Evolutionary conservation across 2,329 filamentous ascomycete genomes (phyloP), one percentile per base, ranked within the genome.

Genomic region (Coniochaeta sp.): DNA sequence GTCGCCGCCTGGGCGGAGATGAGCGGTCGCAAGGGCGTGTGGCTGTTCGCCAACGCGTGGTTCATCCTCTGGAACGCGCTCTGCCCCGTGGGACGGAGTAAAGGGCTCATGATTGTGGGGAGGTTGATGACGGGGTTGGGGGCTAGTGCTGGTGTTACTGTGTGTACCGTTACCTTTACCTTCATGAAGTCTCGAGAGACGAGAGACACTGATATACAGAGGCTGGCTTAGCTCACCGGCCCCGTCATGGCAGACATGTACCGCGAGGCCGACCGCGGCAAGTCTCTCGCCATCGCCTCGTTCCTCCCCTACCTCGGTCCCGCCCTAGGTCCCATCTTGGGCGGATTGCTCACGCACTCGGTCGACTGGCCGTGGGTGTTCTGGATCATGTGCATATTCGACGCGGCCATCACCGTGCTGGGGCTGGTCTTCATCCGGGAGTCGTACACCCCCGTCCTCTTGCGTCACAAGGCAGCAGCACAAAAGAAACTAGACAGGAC

Each of bases 361-460:
- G 77, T 79, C 3, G 76, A 75, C 4, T 89, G 85, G 86, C 75
- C 80, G 27, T 89, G 85, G 85, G 77, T 82, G 1, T 89, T 89
- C 67, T 87, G 78, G 68, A 72, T 82, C 1, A 81, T 82, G 2
- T 79, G 79, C 2, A 84, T 87, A 45, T 61, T 66, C 50, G 78
- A 81, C 49, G 78, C 71, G 0, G 52, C 78, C 4, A 75, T 86
- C 28, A 77, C 83, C 53, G 32, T 79, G 2, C 62, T 77, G 10
- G 83, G 63, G 0, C 27, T 81, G 3, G 60, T 86, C 30, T 72
- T 85, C 59, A 75, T 82, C 56, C 72, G 83, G 2, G 78, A 81
- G 61, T 86, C 84, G 0, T 88, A 86, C 61, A 78, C 78, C 0
- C 83, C 85, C 0, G 77, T 77, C 16, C 72, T 89, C 5, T 72